Evolutionary conservation across 2,329 filamentous ascomycete genomes (phyloP), one percentile per base, ranked within the genome.

Genomic region (Sclerotinia borealis): DNA sequence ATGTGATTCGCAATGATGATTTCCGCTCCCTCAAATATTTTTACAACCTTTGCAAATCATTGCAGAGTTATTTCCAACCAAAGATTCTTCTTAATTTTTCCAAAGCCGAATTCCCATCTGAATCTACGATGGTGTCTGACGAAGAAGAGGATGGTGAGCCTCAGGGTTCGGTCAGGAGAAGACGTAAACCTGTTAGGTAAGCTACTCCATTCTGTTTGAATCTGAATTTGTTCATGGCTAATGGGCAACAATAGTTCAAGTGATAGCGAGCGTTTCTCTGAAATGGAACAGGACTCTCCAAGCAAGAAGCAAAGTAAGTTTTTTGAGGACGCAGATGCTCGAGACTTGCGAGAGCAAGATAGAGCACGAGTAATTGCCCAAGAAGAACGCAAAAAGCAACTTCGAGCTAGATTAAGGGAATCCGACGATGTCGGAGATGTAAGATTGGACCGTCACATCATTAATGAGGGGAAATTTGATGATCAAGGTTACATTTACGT

Each of bases 391-490:
- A 67, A 78, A 36, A 72, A 74, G 68, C 80, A 77, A 64, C 77
- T 83, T 41, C 80, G 77, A 68, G 75, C 75, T 68, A 79, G 74
- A 65, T 76, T 83, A 66, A 82, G 75, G 67, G 74, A 70, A 67
- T 79, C 74, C 63, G 80, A 72, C 52, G 75, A 69, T 65, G 79
- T 76, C 66, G 75, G 73, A 66, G 80, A 74, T 72, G 82, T 71
- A 77, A 79, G 67, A 74, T 77, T 48, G 75, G 80, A 54, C 75
- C 64, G 68, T 19, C 74, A 90, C 29, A 85, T 89, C 52, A 83
- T 92, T 74, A 92, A 92, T 71, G 81, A 85, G 65, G 81, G 81
- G 34, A 90, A 88, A 71, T 76, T 80, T 25, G 83, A 87, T 3
- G 76, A 83, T 17, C 78, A 89, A 67, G 80, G 80, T 0, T 79